Conservation (phyloP, 257 asterid species). For the Solanum pennellii region DNA sequence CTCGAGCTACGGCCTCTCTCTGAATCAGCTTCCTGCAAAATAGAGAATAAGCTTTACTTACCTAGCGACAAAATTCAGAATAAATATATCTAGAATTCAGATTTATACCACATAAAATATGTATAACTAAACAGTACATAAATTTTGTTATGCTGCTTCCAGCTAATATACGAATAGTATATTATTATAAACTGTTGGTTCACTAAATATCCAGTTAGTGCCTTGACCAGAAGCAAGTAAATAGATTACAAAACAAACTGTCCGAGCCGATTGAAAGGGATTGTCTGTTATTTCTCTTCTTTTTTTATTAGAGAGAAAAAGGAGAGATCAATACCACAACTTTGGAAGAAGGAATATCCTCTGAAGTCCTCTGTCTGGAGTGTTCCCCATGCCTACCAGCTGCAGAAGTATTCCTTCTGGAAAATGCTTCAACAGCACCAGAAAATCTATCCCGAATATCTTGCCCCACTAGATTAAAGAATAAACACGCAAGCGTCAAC, state of each 20-base stretch:
- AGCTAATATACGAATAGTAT: not conserved
- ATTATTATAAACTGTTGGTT: not conserved
- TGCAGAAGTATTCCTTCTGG: slow-evolving; percentile 10
- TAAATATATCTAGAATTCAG: not conserved
- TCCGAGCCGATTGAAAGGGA: not conserved
- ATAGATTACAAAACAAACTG: not conserved
- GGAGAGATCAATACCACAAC: slow-evolving; percentile 12
- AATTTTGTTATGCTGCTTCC: not conserved
- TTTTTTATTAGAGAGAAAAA: not conserved
- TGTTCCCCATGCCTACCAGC: slow-evolving; percentile 14
- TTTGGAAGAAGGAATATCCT: slow-evolving; percentile 19
- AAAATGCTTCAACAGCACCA: slow-evolving; percentile 21
- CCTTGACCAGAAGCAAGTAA: not conserved
- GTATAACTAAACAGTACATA: not conserved
- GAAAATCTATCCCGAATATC: slow-evolving; percentile 14
- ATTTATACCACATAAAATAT: not conserved
- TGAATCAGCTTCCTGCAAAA: slow-evolving; percentile 54
- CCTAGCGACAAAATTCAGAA: not conserved
- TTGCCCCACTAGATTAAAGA: slow-evolving; percentile 7
- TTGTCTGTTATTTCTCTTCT: not conserved
- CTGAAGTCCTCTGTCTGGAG: slow-evolving; percentile 16
- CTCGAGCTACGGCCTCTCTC: slow-evolving; percentile 54
- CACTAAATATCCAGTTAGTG: not conserved
- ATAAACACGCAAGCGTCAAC: not conserved
- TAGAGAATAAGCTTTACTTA: not conserved